Percentiles rank a stretch among this genome's conserved stretches.
Evolutionary conservation across 2,329 filamentous ascomycete species (phyloP).

Genomic region (Pyrenophora seminiperda): DNA sequence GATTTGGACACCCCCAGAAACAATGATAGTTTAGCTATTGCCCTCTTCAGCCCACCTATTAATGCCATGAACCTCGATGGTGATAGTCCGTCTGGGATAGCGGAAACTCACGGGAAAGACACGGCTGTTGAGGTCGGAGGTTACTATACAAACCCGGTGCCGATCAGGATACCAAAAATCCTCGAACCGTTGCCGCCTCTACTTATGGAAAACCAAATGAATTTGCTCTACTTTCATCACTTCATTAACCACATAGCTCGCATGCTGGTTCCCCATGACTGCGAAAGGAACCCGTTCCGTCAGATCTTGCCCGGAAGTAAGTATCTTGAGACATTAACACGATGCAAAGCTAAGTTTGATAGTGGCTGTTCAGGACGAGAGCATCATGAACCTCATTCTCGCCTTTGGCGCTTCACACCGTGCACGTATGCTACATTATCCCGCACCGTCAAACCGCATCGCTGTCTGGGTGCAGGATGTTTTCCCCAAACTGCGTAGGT

Average conservation of each 20-base stretch:
- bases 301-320: conserved; percentile 66
- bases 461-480: conserved; percentile 80
- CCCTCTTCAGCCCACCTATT: conserved; percentile 42
- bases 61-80: conserved; percentile 39
- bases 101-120: conserved; percentile 51
- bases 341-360: conserved; percentile 25
- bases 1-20: conserved; percentile 74
- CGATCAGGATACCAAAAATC: conserved; percentile 65
- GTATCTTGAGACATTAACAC: conserved; percentile 27
- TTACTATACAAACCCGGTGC: conserved; percentile 73
- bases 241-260: conserved; percentile 81
- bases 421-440: conserved; percentile 73
- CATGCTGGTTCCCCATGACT: conserved; percentile 67
- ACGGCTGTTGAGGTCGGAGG: conserved; percentile 63
- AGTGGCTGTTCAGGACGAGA: conserved; percentile 71
- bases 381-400: conserved; percentile 76
- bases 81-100: conserved; percentile 44
- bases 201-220: conserved; percentile 75
- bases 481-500: conserved; percentile 72
- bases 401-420: conserved; percentile 86
- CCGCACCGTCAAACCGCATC: conserved; percentile 77
- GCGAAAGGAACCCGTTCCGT: conserved; percentile 64
- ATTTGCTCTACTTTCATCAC: conserved; percentile 74
- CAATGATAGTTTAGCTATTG: conserved; percentile 71
- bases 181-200: conserved; percentile 62